Evolutionary conservation across 768 basidiomycete species (phyloP), one percentile per base, ranked within the genome.

Genomic region (Rhizopogon vinicolor): DNA sequence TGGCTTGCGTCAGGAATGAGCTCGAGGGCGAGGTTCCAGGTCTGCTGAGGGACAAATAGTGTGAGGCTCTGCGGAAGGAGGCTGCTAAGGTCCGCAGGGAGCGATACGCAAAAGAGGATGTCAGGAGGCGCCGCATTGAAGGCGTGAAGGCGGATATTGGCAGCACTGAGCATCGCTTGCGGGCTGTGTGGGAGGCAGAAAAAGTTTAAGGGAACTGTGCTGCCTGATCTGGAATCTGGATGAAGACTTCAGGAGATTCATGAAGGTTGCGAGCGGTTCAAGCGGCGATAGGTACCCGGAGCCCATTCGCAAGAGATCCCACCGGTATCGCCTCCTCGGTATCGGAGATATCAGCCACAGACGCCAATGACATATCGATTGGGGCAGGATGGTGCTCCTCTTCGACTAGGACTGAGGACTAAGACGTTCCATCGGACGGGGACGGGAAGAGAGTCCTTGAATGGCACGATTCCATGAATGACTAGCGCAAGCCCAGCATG

Each of bases 101-200:
- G 59, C 68, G 79, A 12, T 80, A 80, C 41, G 75, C 71, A 44
- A 77, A 68, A 49, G 78, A 81, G 56, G 77, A 77, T 51, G 72
- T 73, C 58, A 79, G 76, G 58, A 80, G 75, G 62, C 83, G 82
- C 67, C 70, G 76, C 44, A 64, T 79, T 29, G 87, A 89, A 35
- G 68, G 71, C 13, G 71, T 83, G 73, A 81, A 77, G n/a, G n/a
- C n/a, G n/a, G n/a, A n/a, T n/a, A n/a, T n/a, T n/a, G 62, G 77
- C 5, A 70, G 72, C 1, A 65, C 87, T 53, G 75, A 72, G 3
- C 80, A 82, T 60, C 81, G 81, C 63, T 69, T 92, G 55, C 55
- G 83, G 81, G 64, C 69, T 92, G 52, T 75, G 66, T 28, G 74
- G 71, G 54, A 87, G 85, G 73, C 78, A 77, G 63, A 89, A 91